Percentiles rank a stretch among this genome's conserved stretches.
Conservation (phyloP, 164 flowering plant genomes). For the Akebia trifoliata region DNA sequence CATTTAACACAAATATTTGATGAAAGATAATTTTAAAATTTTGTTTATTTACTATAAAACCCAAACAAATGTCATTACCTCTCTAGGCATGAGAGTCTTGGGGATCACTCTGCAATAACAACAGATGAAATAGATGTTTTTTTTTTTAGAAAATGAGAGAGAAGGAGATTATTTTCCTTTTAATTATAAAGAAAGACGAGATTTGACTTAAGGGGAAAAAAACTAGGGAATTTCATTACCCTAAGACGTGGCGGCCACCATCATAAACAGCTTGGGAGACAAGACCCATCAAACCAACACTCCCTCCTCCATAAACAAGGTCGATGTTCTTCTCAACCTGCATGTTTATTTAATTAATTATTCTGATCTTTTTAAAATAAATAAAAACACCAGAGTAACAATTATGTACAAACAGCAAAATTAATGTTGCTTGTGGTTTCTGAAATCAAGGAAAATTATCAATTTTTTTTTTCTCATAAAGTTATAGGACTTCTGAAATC, state of each 20-base stretch:
- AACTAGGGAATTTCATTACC: slow-evolving; percentile 23
- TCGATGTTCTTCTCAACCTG: slow-evolving; percentile 61
- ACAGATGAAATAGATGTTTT: slow-evolving; percentile 2
- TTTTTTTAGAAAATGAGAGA: too few relatives aligned
- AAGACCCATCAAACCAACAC: slow-evolving; percentile 74
- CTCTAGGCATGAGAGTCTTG: slow-evolving; percentile 70
- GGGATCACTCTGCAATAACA: slow-evolving; percentile 56
- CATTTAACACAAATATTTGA: too few relatives aligned
- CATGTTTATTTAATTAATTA: background rate
- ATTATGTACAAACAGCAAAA: background rate
- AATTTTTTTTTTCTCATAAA: too few relatives aligned
- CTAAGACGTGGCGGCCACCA: slow-evolving; percentile 83
- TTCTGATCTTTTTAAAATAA: background rate
- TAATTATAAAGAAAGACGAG: slow-evolving; percentile 4
- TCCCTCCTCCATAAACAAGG: slow-evolving; percentile 79
- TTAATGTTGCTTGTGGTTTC: too few relatives aligned
- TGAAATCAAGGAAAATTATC: too few relatives aligned
- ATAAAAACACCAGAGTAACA: background rate
- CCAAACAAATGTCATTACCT: slow-evolving; percentile 32
- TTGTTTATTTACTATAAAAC: too few relatives aligned
- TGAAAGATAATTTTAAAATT: too few relatives aligned
- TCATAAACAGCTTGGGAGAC: slow-evolving; percentile 76
- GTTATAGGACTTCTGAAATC: too few relatives aligned
- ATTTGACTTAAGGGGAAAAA: background rate
- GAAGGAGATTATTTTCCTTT: too few relatives aligned